phyloP scores from a whole-genome alignment of 2,329 filamentous ascomycete species.

The Apiospora phragmitis region DNA sequence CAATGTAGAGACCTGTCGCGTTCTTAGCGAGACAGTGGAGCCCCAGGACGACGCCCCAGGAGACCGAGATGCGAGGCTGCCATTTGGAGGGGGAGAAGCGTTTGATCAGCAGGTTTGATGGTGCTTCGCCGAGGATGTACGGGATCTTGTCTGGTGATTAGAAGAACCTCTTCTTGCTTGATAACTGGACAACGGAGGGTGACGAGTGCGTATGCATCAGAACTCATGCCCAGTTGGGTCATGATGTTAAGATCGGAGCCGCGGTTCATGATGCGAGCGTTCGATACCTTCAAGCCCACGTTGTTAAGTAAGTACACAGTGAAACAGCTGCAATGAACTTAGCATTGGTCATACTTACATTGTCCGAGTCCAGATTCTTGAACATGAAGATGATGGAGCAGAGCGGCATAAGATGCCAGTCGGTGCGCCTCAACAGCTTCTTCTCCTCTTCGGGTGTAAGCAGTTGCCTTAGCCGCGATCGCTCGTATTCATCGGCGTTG shows the following conservation, averaged over 20 bases:
- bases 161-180: neutral
- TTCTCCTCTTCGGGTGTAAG: conserved; percentile 44
- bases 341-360: conserved; percentile 25
- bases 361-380: conserved; percentile 40
- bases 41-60: conserved; percentile 37
- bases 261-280: conserved; percentile 36
- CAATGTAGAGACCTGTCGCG: conserved; percentile 23
- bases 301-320: neutral
- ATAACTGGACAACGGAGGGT: conserved; percentile 25
- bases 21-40: conserved; percentile 38
- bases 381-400: conserved; percentile 42
- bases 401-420: conserved; percentile 43
- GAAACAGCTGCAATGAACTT: neutral
- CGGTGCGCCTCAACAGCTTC: conserved; percentile 42
- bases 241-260: conserved; percentile 42
- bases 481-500: neutral
- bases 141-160: conserved; percentile 33
- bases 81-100: conserved; percentile 38
- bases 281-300: neutral
- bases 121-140: conserved; percentile 40
- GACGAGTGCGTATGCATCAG: conserved; percentile 41
- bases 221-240: conserved; percentile 39
- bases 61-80: conserved; percentile 42
- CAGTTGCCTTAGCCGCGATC: neutral
- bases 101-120: conserved; percentile 42